Base-by-base conservation (phyloP, 768 basidiomycete species). In the Suillus subalutaceus region DNA sequence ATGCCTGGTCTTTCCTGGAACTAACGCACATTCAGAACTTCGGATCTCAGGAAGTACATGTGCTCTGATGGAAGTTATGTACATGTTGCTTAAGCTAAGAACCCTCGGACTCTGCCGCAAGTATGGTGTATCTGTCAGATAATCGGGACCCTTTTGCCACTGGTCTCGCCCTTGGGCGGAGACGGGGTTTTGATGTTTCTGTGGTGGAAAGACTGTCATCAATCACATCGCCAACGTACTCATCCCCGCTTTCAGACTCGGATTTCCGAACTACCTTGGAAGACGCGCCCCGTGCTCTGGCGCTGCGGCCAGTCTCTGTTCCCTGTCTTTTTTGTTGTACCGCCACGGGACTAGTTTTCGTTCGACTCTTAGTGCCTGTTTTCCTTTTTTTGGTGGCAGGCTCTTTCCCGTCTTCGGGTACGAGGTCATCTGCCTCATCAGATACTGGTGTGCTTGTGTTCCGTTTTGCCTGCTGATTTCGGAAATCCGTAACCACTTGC, bases 401-500 rank as follows among this genome's bases (percentile, higher is more conserved):
- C 52, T 70, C 73, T 43, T 67, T 70, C 26, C 73, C 73, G 12
- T 72, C 74, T 40, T 73, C 78, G 50, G 69, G 68, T 7, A 67
- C 69, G 58, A 70, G 73, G 57, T 72, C 76, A 66, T 75, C 73
- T 60, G 67, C 66, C 32, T 46, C 63, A 43, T 48, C 73, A 57
- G 66, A 63, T 2, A 35, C 67, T 53, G 66, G 66, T 20, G 71
- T 67, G 61, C 63, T 68, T 56, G 43, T 59, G 16, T 70, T 69
- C 37, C 46, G 38, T 65, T 71, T 65, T n/a, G 69, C 60, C 57
- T 72, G 79, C 67, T 79, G 72, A 67, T 87, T 90, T 64, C 92
- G 84, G 73, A 91, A 93, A 66, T 92, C 92, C 35, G 86, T 82
- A n/a, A 95, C 90, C 10, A 94, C 91, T 73, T 94, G 85, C 74